These are phyloP conservation scores for Salinomyces thailandicus DNA, from an alignment of 2,329 filamentous ascomycete species.

Conservation along the genomic window DNA sequence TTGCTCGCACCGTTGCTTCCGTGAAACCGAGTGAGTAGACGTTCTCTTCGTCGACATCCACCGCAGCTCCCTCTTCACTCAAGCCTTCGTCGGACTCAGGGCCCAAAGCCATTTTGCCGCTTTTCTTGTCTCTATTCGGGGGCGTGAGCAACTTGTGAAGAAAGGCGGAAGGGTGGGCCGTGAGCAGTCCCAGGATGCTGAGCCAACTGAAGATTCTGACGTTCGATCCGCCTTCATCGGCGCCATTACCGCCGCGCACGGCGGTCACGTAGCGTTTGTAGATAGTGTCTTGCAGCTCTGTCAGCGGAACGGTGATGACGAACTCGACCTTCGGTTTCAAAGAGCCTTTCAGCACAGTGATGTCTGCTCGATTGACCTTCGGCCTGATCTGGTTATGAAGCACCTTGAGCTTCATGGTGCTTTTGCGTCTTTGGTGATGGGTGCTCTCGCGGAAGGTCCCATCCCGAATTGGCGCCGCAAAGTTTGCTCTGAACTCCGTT, in stretches of 20 bases:
- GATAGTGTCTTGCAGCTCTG: slow-evolving; percentile 49
- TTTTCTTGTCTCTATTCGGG: slow-evolving; percentile 10
- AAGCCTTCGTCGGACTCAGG: not conserved
- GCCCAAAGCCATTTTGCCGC: not conserved
- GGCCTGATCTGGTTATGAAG: slow-evolving; percentile 63
- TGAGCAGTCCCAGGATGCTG: slow-evolving; percentile 42
- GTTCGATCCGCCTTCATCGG: slow-evolving; percentile 28
- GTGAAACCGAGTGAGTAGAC: slow-evolving; percentile 27
- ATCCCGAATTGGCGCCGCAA: slow-evolving; percentile 59
- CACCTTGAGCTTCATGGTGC: slow-evolving; percentile 56
- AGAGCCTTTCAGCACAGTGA: slow-evolving; percentile 53
- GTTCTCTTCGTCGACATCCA: slow-evolving; percentile 18
- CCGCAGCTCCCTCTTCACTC: slow-evolving; percentile 7
- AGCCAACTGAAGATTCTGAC: slow-evolving; percentile 47
- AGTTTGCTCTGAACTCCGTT: slow-evolving; percentile 59
- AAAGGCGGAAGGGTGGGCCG: slow-evolving; percentile 49
- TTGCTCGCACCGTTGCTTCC: slow-evolving; percentile 25
- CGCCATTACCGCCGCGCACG: slow-evolving; percentile 25
- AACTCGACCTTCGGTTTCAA: slow-evolving; percentile 73
- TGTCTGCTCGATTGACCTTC: slow-evolving; percentile 67
- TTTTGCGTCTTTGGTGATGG: slow-evolving; percentile 43
- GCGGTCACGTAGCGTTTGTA: slow-evolving; percentile 48
- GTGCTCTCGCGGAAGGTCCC: slow-evolving; percentile 60
- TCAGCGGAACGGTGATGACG: slow-evolving; percentile 63
- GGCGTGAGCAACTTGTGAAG: slow-evolving; percentile 38